Base-by-base conservation (phyloP, 768 basidiomycete genomes). In the Candolleomyces aberdarensis region DNA sequence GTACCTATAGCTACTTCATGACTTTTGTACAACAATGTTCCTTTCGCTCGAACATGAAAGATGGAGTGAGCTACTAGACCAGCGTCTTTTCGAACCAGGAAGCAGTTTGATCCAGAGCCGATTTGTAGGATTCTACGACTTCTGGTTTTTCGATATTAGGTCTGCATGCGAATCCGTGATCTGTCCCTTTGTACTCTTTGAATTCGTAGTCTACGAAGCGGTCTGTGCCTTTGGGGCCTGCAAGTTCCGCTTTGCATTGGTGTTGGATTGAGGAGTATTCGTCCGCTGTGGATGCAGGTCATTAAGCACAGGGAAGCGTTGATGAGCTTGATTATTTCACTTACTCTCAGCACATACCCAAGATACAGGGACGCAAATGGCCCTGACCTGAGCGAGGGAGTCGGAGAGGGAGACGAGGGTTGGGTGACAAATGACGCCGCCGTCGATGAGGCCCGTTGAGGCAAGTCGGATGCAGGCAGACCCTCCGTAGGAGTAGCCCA, bases 401-500 rank as follows among this genome's bases (percentile, higher is more conserved):
- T 76, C 71, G 5, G 57, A 26, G 26, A 3, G 26, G 26, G 26
- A 26, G 26, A 3, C 2, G 26, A 26, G 61, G 0, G 74, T 76
- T 8, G 80, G 80, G 65, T 83, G 80, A 36, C 71, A 75, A 19
- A 82, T 70, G 17, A 82, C 75, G 8, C 76, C 66, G 53, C 74
- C 76, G 50, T 80, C 62, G 1, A 82, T 65, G 14, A 73, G 66
- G 46, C 67, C 72, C 3, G 74, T 76, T 9, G 71, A 62, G 0
- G 74, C 80, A 11, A 82, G 60, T 5, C 76, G 72, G 49, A 80
- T 70, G 17, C 71, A 73, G 1, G 71, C 67, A 8, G 74, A 55
- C 19, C 80, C 80, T 1, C 80, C 80, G 52, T 70, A 80, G 58
- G 80, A 81, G 60, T 79, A 81, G 10, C 78, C 78, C 3, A 77